Evolutionary conservation across 2,329 filamentous ascomycete species (phyloP).

Genomic region (Hymenoscyphus repandus): DNA sequence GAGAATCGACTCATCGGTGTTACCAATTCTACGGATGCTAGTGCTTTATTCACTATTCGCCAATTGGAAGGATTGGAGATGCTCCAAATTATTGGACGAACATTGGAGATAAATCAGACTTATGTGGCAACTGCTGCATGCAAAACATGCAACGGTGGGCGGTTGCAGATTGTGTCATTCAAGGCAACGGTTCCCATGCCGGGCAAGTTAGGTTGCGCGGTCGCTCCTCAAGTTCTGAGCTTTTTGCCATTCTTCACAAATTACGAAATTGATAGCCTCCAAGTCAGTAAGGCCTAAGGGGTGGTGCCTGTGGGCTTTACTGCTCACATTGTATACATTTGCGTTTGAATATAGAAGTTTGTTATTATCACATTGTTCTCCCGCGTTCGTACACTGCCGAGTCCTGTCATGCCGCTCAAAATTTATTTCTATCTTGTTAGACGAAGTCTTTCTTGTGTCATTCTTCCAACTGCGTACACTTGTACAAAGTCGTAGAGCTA

Average conservation of each 20-base stretch:
- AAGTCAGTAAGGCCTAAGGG: neutral
- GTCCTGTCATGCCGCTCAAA: too few relatives aligned
- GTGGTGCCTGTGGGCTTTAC: too few relatives aligned
- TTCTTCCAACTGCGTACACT: too few relatives aligned
- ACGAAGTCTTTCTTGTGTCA: too few relatives aligned
- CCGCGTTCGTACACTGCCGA: too few relatives aligned
- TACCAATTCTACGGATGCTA: neutral
- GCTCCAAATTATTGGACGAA: slow-evolving; percentile 4
- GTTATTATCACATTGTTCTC: too few relatives aligned
- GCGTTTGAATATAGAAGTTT: too few relatives aligned
- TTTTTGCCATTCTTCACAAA: slow-evolving; percentile 5
- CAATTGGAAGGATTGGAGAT: slow-evolving; percentile 5
- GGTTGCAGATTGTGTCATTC: slow-evolving; percentile 4
- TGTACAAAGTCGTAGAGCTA: too few relatives aligned
- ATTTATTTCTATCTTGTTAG: too few relatives aligned
- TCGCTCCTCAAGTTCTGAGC: slow-evolving; percentile 4
- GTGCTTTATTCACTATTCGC: slow-evolving; percentile 5
- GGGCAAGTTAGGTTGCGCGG: slow-evolving; percentile 1
- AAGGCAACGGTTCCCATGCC: slow-evolving; percentile 2
- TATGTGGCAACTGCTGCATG: slow-evolving; percentile 6
- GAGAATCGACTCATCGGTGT: slow-evolving; percentile 4
- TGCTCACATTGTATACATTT: too few relatives aligned
- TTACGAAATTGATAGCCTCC: slow-evolving; percentile 3
- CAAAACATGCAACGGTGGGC: slow-evolving; percentile 3
- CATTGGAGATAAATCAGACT: slow-evolving; percentile 3